Evolutionary conservation across 202 grass and related monocot genomes (phyloP), one percentile per base, ranked within the genome.

Genomic region (Digitaria exilis): DNA sequence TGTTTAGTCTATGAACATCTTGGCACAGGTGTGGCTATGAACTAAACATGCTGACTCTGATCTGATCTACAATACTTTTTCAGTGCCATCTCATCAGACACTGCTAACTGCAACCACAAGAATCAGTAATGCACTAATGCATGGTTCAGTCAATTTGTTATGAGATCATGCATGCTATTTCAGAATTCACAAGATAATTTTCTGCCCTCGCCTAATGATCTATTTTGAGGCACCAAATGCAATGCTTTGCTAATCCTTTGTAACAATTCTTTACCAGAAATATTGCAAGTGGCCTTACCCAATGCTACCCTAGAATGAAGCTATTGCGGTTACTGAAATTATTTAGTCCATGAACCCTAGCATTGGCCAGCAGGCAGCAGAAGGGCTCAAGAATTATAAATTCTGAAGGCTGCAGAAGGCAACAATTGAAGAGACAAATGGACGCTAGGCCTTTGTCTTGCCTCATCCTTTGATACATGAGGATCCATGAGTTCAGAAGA

Each of bases 401-500:
- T 43, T 69, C 14, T 76, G 43, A 22, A 42, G 34, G 21, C 34
- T 29, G 64, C 82, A 25, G 34, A 56, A 89, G 63, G 56, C 55
- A 77, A 77, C 77, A 71, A 19, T 5, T 17, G 15, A 81, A 77
- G 69, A 31, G 64, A 78, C 72, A 85, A 77, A 35, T 73, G 72
- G 76, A 28, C 9, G 58, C 43, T 49, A 26, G 76, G 25, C 43
- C 49, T 66, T 66, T 73, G 57, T 67, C 66, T 51, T 54, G n/a
- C 63, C 76, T 32, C 28, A 41, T 73, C 14, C 48, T 65, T 82
- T 32, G 55, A 3, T 65, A 25, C 62, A 13, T 54, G 49, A 74
- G 60, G 45, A 84, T 59, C 42, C 50, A 70, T 4, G 10, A 84
- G 61, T 7, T 28, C 26, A 59, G 31, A 28, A 50, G 51, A 35